Percentiles rank a stretch among this genome's conserved stretches.
Conservation (phyloP, 2,329 filamentous ascomycete species). For the Botrytis sinoallii region DNA sequence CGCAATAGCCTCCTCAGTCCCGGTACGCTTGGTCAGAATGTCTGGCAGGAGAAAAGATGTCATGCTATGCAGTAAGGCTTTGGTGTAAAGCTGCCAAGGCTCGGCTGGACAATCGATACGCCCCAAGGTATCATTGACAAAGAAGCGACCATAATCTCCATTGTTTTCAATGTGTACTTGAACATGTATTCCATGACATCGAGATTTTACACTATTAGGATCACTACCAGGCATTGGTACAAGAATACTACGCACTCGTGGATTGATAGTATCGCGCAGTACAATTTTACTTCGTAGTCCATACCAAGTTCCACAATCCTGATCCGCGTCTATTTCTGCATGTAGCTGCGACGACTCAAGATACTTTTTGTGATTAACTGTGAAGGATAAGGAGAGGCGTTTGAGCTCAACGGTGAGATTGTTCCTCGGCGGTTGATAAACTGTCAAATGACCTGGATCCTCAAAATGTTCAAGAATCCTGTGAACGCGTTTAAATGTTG, state of each 20-base stretch:
- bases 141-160: slow-evolving; percentile 48
- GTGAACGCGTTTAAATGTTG: slow-evolving; percentile 41
- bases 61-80: slow-evolving; percentile 57
- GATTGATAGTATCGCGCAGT: slow-evolving; percentile 45
- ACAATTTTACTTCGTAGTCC: slow-evolving; percentile 59
- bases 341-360: slow-evolving; percentile 50
- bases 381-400: slow-evolving; percentile 52
- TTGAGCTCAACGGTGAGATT: slow-evolving; percentile 48
- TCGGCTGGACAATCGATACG: slow-evolving; percentile 57
- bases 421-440: slow-evolving; percentile 44
- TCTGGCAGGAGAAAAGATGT: slow-evolving; percentile 60
- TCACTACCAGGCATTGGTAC: slow-evolving; percentile 46
- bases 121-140: slow-evolving; percentile 52
- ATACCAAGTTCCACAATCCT: slow-evolving; percentile 59
- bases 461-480: slow-evolving; percentile 52
- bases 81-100: slow-evolving; percentile 51
- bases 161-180: slow-evolving; percentile 39
- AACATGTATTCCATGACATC: slow-evolving; percentile 43
- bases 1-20: slow-evolving; percentile 56
- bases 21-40: slow-evolving; percentile 55
- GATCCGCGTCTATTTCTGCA: slow-evolving; percentile 52
- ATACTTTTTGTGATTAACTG: slow-evolving; percentile 43
- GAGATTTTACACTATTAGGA: slow-evolving; percentile 22
- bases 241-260: slow-evolving; percentile 49
- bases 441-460: slow-evolving; percentile 41